Base-by-base conservation (phyloP, 305 asterid genomes). In the Solanum hybrid region DNA sequence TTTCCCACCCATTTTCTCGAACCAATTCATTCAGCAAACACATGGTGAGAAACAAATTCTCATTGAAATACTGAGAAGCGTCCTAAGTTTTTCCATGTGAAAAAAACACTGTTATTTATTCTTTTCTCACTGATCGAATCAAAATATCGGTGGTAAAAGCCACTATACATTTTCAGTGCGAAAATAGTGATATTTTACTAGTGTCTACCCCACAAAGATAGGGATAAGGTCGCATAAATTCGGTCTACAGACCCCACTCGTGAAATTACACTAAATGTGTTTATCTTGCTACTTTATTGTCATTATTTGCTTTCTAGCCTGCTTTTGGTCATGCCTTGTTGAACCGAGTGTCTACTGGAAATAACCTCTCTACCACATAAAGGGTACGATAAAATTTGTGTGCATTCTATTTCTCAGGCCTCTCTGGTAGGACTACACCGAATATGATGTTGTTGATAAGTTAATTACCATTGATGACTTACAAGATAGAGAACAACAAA, bases 401-500 rank as follows among this genome's bases (percentile, higher is more conserved):
- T 34, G 10, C 0, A 35, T 35, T 3, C 1, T 78, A 78, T 0
- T 7, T 4, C 24, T 18, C 28, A 33, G 0, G 22, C 1, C 20
- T 5, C 3, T 22, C 1, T 34, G 0, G 8, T 20, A 3, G 1
- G 5, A 20, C 0, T 34, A 22, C 20, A 35, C 3, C 0, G 5
- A 1, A 22, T 78, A 1, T 35, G 10, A 26, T 5, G 3, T 4
- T 20, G 28, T 9, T 69, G 18, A 36, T 11, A 86, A 64, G 5
- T 35, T 34, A 64, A 67, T n/a, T 7, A 67, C 24, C 14, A 36
- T 34, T 35, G 35, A 12, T 35, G 39, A 71, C 90, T 36, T 90
- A 92, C 93, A 73, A 90, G 83, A 29, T 89, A 92, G 39, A 79
- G 64, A 75, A 87, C 91, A 24, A 90, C 82, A 5, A 91, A 46